Evolutionary conservation across 306 rosid species (phyloP), one percentile per base, ranked within the genome.

Genomic region (Rosa lucieae): DNA sequence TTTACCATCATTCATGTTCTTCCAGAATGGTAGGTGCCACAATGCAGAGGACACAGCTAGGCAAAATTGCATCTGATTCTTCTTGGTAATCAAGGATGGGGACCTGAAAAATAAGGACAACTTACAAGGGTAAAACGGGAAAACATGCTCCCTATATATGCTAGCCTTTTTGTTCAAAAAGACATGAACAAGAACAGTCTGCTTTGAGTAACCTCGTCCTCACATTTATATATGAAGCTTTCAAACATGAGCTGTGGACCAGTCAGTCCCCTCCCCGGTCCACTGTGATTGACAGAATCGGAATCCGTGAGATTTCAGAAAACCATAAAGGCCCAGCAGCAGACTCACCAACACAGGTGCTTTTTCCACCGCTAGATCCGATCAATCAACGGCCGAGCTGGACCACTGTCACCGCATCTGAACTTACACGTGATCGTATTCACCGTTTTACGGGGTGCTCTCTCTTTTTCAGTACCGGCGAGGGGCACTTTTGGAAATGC

Each of bases 61-160:
- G 17, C 52, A 12, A 10, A 48, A 48, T 12, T 3, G 52, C 1
- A 48, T 48, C 52, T 3, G 17, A 12, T 48, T 12, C 13, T 48
- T 48, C 17, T 12, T 3, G 3, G 12, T 2, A 13, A 48, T 13
- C 37, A 32, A 32, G 37, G 47, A 8, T 7, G 47, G 47, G 47
- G 47, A 7, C 47, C 17, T 55, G 26, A 48, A 48, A 48, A 52
- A 0, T 17, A 11, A 15, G 69, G 37, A 32, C 72, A 29, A 4
- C 20, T 8, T 13, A 35, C 29, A 51, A 20, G 79, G 79, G 73
- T 67, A 66, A 10, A 6, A n/a, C 40, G 80, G 80, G 76, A 39
- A 48, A 53, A 20, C 58, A 18, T 0, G 4, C 5, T 5, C 15
- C 8, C n/a, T 15, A 17, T 5, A 5, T 52, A 17, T 15, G 5